Evolutionary conservation across 176 grass and related monocot genomes (phyloP).

Genomic region (Zoysia japonica): DNA sequence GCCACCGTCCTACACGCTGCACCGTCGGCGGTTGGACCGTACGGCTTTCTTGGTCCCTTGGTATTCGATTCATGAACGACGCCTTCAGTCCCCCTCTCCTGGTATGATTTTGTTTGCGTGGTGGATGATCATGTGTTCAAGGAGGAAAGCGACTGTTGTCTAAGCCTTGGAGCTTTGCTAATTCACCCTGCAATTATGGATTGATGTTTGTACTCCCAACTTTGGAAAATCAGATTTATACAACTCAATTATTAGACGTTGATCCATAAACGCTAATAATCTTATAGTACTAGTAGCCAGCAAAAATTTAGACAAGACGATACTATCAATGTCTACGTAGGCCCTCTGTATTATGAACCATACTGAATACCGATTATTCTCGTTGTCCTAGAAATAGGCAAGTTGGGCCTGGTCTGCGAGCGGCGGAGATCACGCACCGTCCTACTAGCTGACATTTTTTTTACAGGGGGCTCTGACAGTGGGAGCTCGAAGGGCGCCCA

Average conservation of each 20-base stretch:
- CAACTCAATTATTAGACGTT: slow-evolving; percentile 37
- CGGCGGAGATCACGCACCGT: too few relatives aligned
- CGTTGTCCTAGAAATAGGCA: neutral
- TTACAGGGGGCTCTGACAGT: too few relatives aligned
- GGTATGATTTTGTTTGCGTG: slow-evolving; percentile 36
- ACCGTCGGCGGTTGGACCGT: slow-evolving; percentile 36
- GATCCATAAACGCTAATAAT: slow-evolving; percentile 27
- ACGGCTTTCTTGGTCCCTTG: slow-evolving; percentile 33
- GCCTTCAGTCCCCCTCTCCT: slow-evolving; percentile 23
- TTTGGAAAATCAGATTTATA: slow-evolving; percentile 24
- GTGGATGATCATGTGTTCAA: slow-evolving; percentile 50
- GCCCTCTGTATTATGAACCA: neutral
- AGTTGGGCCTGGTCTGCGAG: neutral
- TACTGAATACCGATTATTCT: slow-evolving; percentile 1
- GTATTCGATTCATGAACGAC: slow-evolving; percentile 46
- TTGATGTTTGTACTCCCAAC: slow-evolving; percentile 18
- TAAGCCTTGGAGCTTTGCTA: slow-evolving; percentile 25
- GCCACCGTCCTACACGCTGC: slow-evolving; percentile 34
- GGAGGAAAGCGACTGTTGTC: slow-evolving; percentile 52
- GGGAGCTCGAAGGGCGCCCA: too few relatives aligned
- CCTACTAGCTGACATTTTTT: too few relatives aligned
- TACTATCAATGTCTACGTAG: slow-evolving; percentile 17
- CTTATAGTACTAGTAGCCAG: neutral
- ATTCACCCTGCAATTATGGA: slow-evolving; percentile 44
- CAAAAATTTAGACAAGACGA: slow-evolving; percentile 36